These are phyloP conservation scores for Daldinia decipiens DNA, from an alignment of 495 filamentous ascomycete genomes.

Conservation along the genomic window DNA sequence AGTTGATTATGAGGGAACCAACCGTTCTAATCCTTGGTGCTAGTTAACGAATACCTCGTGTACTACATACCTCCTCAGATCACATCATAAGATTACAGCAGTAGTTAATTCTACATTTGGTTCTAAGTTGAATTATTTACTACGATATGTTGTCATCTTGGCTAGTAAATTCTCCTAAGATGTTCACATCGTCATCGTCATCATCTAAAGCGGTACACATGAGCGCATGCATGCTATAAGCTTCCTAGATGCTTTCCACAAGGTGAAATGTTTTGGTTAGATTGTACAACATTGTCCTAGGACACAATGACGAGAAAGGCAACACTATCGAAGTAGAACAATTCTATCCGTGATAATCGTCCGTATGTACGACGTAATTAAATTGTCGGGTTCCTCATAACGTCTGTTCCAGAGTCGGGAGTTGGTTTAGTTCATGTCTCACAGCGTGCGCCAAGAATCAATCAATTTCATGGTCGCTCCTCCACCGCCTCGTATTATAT, in stretches of 20 bases:
- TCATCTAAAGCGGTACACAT: not conserved
- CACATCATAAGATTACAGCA: too few species aligned
- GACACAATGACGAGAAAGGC: conserved; percentile 21
- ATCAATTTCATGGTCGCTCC: conserved; percentile 33
- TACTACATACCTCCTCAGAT: too few species aligned
- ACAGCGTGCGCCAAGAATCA: conserved; percentile 35
- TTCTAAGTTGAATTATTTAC: not conserved
- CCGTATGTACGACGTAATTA: conserved; percentile 22
- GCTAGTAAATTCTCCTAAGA: not conserved
- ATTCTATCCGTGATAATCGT: conserved; percentile 37
- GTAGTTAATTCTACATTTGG: too few species aligned
- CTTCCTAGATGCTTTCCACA: conserved; percentile 1
- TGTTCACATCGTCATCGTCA: not conserved
- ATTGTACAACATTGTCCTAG: conserved; percentile 1
- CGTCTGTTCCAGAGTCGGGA: conserved; percentile 27
- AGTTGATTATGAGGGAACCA: not conserved
- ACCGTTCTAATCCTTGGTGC: not conserved
- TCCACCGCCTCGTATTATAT: conserved; percentile 6
- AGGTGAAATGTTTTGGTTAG: not conserved
- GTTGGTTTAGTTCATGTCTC: conserved; percentile 24
- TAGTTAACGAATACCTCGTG: not conserved
- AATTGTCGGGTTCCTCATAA: conserved; percentile 29
- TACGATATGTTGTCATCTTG: not conserved
- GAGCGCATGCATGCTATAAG: not conserved
- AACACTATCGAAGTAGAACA: conserved; percentile 37